Percentiles rank a stretch among this genome's conserved stretches.
These are phyloP conservation scores for Lepidium sativum DNA, from an alignment of 345 rosid species.

Conservation along the genomic window DNA sequence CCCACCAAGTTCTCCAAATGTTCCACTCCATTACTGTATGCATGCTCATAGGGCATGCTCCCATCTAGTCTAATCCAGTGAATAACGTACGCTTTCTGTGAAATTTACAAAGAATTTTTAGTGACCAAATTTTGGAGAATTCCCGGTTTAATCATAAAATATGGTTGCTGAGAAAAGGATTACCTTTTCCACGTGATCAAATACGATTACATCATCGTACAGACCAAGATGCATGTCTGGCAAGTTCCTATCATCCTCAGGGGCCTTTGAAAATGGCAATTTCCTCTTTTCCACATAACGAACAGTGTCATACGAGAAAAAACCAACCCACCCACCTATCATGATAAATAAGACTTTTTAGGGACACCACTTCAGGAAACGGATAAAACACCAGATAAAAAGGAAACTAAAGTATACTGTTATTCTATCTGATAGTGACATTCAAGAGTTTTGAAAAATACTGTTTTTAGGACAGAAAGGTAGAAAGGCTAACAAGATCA, in stretches of 20 bases:
- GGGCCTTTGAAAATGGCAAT: conserved; percentile 63
- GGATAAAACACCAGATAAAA: background rate
- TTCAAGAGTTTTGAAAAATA: background rate
- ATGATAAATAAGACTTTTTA: background rate
- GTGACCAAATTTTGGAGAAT: background rate
- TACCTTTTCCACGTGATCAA: conserved; percentile 93
- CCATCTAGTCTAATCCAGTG: conserved; percentile 58
- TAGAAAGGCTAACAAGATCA: background rate
- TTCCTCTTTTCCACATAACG: conserved; percentile 75
- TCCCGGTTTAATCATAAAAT: background rate
- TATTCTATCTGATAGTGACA: background rate
- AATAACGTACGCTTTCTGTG: conserved; percentile 53
- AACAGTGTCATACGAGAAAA: conserved; percentile 82
- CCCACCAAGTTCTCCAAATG: conserved; percentile 41
- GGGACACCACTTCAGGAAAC: background rate
- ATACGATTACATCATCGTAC: conserved; percentile 64
- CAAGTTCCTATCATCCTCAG: conserved; percentile 76
- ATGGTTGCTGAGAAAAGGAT: background rate
- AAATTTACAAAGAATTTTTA: background rate
- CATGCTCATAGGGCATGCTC: conserved; percentile 42
- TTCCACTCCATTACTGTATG: conserved; percentile 45
- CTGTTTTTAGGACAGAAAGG: conserved; percentile 1
- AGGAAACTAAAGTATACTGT: background rate
- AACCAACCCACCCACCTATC: conserved; percentile 97
- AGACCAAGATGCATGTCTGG: conserved; percentile 87